phyloP scores from a whole-genome alignment of 2,329 filamentous ascomycete genomes.

The Thyridium curvatum region DNA sequence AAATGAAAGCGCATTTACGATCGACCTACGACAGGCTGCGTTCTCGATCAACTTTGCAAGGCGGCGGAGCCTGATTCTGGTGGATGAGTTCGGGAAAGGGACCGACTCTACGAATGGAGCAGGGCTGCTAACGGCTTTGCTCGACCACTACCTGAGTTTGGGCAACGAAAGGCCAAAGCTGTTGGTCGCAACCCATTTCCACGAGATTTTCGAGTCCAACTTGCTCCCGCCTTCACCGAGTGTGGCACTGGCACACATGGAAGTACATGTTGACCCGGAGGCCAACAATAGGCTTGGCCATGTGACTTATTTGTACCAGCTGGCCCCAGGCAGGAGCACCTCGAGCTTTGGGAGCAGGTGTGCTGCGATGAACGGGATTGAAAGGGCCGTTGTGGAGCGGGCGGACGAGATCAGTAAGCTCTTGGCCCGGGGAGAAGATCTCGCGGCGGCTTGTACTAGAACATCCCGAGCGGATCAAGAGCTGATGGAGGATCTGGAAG shows the following conservation, averaged over 20 bases:
- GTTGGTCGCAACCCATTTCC: slow-evolving; percentile 56
- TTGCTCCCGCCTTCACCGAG: slow-evolving; percentile 43
- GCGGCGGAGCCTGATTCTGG: slow-evolving; percentile 70
- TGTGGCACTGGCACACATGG: slow-evolving; percentile 64
- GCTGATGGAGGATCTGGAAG: slow-evolving; percentile 63
- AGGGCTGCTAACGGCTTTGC: slow-evolving; percentile 50
- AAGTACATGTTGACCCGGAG: slow-evolving; percentile 53
- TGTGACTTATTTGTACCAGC: slow-evolving; percentile 68
- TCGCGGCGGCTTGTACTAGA: slow-evolving; percentile 64
- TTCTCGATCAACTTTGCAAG: slow-evolving; percentile 72
- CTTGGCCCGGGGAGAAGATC: slow-evolving; percentile 65
- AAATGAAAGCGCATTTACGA: slow-evolving; percentile 59
- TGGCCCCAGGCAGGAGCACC: slow-evolving; percentile 60
- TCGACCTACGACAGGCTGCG: slow-evolving; percentile 82
- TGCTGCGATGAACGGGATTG: slow-evolving; percentile 80
- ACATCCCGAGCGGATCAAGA: slow-evolving; percentile 57
- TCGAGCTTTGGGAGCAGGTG: slow-evolving; percentile 85
- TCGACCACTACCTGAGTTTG: slow-evolving; percentile 48
- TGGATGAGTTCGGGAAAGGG: slow-evolving; percentile 83
- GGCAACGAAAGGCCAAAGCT: slow-evolving; percentile 45
- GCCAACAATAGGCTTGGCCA: slow-evolving; percentile 50
- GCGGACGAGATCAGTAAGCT: slow-evolving; percentile 69
- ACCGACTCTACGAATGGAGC: slow-evolving; percentile 53
- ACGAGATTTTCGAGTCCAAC: slow-evolving; percentile 65
- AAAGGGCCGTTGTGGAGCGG: slow-evolving; percentile 62